Percentiles rank a stretch among this genome's conserved stretches.
Evolutionary conservation across 1,139 yeast genomes (phyloP).

Genomic region (Suhomyces yuchorum): DNA sequence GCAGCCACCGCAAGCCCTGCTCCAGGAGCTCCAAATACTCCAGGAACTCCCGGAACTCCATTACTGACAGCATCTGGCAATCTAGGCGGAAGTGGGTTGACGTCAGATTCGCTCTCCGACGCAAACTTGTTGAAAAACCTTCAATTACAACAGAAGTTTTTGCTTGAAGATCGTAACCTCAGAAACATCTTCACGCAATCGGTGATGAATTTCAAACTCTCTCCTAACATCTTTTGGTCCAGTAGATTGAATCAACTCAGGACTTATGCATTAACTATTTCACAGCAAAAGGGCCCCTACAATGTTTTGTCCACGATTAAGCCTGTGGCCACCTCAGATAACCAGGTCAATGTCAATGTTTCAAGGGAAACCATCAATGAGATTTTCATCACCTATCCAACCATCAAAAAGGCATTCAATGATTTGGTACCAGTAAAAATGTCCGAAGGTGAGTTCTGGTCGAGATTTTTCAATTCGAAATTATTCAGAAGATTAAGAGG

Average conservation of each 20-base stretch:
- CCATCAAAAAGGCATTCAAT: slow-evolving; percentile 84
- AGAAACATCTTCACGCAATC: slow-evolving; percentile 83
- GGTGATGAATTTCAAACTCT: slow-evolving; percentile 75
- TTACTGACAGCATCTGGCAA: slow-evolving; percentile 7
- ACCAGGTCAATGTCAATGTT: slow-evolving; percentile 87
- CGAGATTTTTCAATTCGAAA: slow-evolving; percentile 90
- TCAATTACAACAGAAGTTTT: slow-evolving; percentile 74
- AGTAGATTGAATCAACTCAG: slow-evolving; percentile 77
- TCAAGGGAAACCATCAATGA: slow-evolving; percentile 89
- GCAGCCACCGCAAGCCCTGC: slow-evolving; percentile 14
- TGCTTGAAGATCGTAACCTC: slow-evolving; percentile 69
- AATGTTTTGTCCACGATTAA: slow-evolving; percentile 91
- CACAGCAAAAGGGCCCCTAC: slow-evolving; percentile 90
- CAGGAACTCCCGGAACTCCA: slow-evolving; percentile 6
- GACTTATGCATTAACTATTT: slow-evolving; percentile 79
- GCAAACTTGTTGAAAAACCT: slow-evolving; percentile 61
- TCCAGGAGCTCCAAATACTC: slow-evolving; percentile 12
- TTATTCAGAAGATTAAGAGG: slow-evolving; percentile 87
- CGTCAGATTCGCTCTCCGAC: slow-evolving; percentile 35
- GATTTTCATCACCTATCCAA: slow-evolving; percentile 90
- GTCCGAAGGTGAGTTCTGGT: slow-evolving; percentile 93
- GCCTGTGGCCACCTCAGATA: slow-evolving; percentile 88
- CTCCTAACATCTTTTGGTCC: slow-evolving; percentile 86
- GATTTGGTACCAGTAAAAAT: slow-evolving; percentile 84
- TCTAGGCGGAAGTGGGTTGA: slow-evolving; percentile 11